Evolutionary conservation across 768 basidiomycete species (phyloP), one percentile per base, ranked within the genome.

Genomic region (Baorangia bicolor): DNA sequence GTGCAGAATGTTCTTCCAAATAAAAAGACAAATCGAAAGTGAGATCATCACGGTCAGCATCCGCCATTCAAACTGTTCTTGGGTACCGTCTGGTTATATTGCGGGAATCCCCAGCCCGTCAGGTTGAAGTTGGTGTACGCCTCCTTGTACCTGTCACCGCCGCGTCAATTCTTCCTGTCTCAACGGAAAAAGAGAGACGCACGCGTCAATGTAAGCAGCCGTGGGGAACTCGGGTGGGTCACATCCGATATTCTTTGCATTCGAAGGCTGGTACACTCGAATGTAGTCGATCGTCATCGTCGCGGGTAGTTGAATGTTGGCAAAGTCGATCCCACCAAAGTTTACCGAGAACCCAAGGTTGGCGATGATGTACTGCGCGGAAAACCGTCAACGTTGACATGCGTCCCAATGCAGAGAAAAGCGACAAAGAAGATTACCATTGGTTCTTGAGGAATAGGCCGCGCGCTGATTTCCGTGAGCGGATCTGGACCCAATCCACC

Each of bases 271-370:
- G 63, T 87, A 89, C 13, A 96, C 88, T 2, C 94, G 82, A 53
- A 95, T 84, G 55, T 85, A 95, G 65, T 96, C 94, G 47, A 94
- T 74, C 51, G 75, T 75, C 88, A 94, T 86, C 27, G 74, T 77
- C 10, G 80, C 69, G 5, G 84, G 84, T 63, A 87, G 78, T 20
- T 71, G 69, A 28, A 90, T 65, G 37, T 81, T 62, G 6, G 75
- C 74, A 50, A 84, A 77, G 60, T 91, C 84, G 62, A 90, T 81
- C 9, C 69, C 75, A 16, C 86, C 88, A 68, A 91, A 91, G 63
- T 81, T 84, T 41, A 74, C 59, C 8, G 87, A 90, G 54, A 90
- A 81, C 37, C 87, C 90, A 34, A 88, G 76, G 57, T 89, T 88
- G 46, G 81, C 78, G 53, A 91, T 80, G 68, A 92, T 78, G 52